phyloP scores from a whole-genome alignment of 2,329 filamentous ascomycete species.

The Aspergillus viridinutans region DNA sequence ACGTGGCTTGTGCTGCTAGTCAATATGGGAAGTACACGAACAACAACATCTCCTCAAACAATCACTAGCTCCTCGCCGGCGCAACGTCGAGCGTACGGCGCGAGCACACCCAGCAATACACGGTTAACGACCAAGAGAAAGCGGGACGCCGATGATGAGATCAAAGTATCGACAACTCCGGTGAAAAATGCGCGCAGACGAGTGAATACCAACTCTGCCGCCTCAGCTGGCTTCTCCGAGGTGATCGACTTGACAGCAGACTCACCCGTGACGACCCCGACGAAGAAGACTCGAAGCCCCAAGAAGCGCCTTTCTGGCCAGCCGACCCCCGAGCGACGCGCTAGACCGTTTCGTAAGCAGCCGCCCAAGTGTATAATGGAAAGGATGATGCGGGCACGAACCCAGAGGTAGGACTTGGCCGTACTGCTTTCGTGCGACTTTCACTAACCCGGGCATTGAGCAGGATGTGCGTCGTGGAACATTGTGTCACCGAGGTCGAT shows the following conservation, averaged over 20 bases:
- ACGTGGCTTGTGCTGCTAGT: not conserved
- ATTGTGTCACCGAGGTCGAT: constrained; percentile 43
- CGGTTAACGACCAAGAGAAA: constrained; percentile 13
- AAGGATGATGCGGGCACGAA: constrained; percentile 46
- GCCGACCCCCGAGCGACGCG: constrained; percentile 33
- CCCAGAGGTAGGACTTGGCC: constrained; percentile 37
- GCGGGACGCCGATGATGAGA: not conserved
- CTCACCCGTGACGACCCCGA: not conserved
- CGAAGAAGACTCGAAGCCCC: constrained; percentile 10
- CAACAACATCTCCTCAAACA: not conserved
- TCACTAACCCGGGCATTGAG: not conserved
- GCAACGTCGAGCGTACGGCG: not conserved
- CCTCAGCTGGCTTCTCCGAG: constrained; percentile 1
- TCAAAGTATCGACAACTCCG: not conserved
- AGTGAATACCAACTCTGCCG: constrained; percentile 2
- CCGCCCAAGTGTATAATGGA: constrained; percentile 46
- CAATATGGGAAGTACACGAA: not conserved
- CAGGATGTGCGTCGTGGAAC: constrained; percentile 55
- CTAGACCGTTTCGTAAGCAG: constrained; percentile 37
- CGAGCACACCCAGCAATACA: not conserved
- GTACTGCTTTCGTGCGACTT: not conserved
- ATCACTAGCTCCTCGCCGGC: not conserved
- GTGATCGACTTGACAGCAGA: constrained; percentile 16
- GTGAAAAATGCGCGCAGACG: constrained; percentile 7
- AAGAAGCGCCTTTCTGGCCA: constrained; percentile 13